Evolutionary conservation across 306 rosid genomes (phyloP).

Genomic region (Elaeagnus macrophylla): DNA sequence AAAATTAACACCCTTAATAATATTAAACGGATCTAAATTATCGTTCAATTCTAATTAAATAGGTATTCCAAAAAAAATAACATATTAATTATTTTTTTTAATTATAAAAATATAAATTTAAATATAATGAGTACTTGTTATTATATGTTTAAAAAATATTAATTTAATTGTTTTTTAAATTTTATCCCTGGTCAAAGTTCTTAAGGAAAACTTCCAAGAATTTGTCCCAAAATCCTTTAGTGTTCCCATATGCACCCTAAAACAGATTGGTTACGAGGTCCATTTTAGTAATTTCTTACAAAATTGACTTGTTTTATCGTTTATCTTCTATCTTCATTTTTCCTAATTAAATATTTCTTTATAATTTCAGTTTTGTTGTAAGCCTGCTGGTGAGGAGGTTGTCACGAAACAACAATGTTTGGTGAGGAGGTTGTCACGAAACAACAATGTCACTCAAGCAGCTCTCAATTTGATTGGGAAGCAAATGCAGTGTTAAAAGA

Average conservation of each 20-base stretch:
- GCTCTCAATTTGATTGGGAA: conserved; percentile 45
- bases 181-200: too few species aligned
- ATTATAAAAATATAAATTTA: too few species aligned
- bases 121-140: too few species aligned
- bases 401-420: conserved; percentile 39
- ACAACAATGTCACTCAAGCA: conserved; percentile 46
- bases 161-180: too few species aligned
- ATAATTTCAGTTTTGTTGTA: conserved; percentile 68
- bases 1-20: too few species aligned
- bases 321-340: too few species aligned
- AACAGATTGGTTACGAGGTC: conserved; percentile 30
- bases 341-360: too few species aligned
- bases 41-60: too few species aligned
- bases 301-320: conserved; percentile 29
- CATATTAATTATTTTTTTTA: too few species aligned
- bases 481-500: conserved; percentile 59
- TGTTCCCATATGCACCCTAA: conserved; percentile 36
- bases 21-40: too few species aligned
- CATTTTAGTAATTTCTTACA: background rate
- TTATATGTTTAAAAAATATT: too few species aligned
- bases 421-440: conserved; percentile 43
- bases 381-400: conserved; percentile 39
- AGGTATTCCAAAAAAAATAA: too few species aligned
- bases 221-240: background rate
- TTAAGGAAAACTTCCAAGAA: background rate